A percentile compares a stretch with the other conserved stretches of the same genome.
Evolutionary conservation across 352 stramenopile species (phyloP).

Genomic region (Phytophthora uliginosa): DNA sequence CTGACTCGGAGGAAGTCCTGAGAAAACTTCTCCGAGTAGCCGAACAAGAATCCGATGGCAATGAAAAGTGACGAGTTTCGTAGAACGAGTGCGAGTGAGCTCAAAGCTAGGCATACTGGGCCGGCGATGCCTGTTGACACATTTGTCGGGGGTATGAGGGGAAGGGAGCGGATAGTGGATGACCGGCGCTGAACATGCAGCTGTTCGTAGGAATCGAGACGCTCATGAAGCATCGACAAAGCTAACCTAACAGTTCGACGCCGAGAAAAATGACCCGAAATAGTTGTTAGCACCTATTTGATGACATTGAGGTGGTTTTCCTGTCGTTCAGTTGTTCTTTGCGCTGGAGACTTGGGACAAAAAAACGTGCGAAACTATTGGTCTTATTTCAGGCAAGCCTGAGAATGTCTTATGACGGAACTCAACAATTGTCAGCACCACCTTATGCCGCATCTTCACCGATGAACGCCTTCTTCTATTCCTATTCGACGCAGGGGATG

Average conservation of each 20-base stretch:
- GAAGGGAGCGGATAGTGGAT: slow-evolving; percentile 2
- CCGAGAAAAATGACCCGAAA: neutral
- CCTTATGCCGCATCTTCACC: slow-evolving; percentile 22
- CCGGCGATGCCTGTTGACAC: neutral
- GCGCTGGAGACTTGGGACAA: neutral
- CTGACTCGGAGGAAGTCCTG: slow-evolving; percentile 8
- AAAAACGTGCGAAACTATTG: neutral
- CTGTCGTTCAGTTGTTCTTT: too few species aligned
- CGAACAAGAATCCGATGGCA: slow-evolving; percentile 11
- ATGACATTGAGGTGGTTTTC: too few species aligned
- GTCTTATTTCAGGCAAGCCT: neutral
- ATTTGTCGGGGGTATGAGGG: neutral
- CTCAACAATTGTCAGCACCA: neutral
- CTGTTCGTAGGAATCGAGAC: neutral
- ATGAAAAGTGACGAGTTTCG: slow-evolving; percentile 12
- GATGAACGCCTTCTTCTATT: slow-evolving; percentile 25
- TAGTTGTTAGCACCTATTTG: neutral
- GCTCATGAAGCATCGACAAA: neutral
- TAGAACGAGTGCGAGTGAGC: slow-evolving; percentile 4
- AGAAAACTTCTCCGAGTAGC: slow-evolving; percentile 6
- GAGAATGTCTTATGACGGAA: neutral
- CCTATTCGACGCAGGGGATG: slow-evolving; percentile 19
- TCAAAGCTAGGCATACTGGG: neutral
- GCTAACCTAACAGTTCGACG: neutral
- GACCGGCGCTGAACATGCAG: neutral